Percentiles rank a stretch among this genome's conserved stretches.
Conservation (phyloP, 768 basidiomycete species). For the Kwoniella sp. region DNA sequence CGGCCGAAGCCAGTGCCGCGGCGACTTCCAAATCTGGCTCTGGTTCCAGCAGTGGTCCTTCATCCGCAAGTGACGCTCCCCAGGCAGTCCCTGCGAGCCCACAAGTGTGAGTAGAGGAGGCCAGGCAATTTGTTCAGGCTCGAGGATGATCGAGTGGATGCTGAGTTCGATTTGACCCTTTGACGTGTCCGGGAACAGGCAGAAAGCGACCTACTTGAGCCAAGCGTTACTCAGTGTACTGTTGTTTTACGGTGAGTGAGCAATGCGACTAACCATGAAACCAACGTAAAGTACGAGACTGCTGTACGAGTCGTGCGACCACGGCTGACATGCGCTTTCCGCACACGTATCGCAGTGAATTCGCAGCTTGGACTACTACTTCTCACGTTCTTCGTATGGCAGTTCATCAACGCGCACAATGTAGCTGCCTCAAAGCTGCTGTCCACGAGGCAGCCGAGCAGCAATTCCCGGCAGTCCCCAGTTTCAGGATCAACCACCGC, state of each 20-base stretch:
- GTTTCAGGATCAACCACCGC: too few species aligned
- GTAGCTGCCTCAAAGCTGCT: background rate
- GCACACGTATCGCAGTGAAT: constrained; percentile 19
- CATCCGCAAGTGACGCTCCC: constrained; percentile 1
- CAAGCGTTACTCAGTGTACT: constrained; percentile 37
- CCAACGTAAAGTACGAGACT: too few species aligned
- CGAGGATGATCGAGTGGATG: too few species aligned
- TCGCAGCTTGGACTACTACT: constrained; percentile 33
- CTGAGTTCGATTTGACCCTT: too few species aligned
- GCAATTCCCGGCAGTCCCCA: background rate
- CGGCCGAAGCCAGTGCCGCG: constrained; percentile 22
- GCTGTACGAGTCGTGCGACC: too few species aligned
- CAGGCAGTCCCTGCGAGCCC: constrained; percentile 19
- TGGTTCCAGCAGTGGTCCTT: background rate
- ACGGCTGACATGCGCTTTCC: constrained; percentile 10
- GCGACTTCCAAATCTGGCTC: background rate
- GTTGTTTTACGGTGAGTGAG: constrained; percentile 31
- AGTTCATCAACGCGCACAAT: constrained; percentile 26
- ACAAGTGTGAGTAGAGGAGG: constrained; percentile 36
- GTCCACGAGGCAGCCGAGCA: background rate
- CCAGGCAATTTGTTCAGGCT: too few species aligned
- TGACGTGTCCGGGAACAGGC: too few species aligned
- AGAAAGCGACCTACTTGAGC: constrained; percentile 35
- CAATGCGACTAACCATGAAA: too few species aligned
- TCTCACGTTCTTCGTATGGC: constrained; percentile 36